These are phyloP conservation scores for Endocladia muricata DNA, from an alignment of 31 red algal species.

Conservation along the genomic window DNA sequence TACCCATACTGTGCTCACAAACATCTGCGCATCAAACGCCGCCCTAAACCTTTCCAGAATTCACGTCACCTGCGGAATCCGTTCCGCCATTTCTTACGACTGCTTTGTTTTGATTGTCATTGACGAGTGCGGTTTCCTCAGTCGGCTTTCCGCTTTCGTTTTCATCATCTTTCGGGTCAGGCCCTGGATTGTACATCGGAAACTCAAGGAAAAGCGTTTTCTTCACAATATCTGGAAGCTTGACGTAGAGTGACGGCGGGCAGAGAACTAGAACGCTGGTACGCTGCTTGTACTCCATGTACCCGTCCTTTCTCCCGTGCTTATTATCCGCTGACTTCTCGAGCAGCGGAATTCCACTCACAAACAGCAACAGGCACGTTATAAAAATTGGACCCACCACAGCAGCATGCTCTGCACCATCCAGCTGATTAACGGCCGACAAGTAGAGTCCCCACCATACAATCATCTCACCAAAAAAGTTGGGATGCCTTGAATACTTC, in stretches of 20 bases:
- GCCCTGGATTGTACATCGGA: constrained; percentile 72
- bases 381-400: constrained; percentile 89
- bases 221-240: constrained; percentile 59
- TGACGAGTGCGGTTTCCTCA: neutral
- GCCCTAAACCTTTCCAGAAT: too few species aligned
- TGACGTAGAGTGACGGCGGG: constrained; percentile 65
- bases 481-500: constrained; percentile 90
- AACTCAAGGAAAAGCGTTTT: constrained; percentile 80
- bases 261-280: constrained; percentile 86
- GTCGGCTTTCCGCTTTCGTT: neutral
- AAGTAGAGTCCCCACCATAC: constrained; percentile 92
- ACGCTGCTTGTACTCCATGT: constrained; percentile 59
- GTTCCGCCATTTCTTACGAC: too few species aligned
- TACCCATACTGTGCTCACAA: too few species aligned
- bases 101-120: too few species aligned
- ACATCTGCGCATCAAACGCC: too few species aligned
- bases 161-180: constrained; percentile 4
- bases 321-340: constrained; percentile 77
- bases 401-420: constrained; percentile 47
- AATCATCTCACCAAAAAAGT: constrained; percentile 96
- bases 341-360: constrained; percentile 88
- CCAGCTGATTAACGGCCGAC: constrained; percentile 40
- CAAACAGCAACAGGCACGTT: constrained; percentile 85
- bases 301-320: constrained; percentile 57
- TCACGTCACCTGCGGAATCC: too few species aligned